Evolutionary conservation across 23 red algal genomes (phyloP).

Genomic region (Gracilariopsis chorda): DNA sequence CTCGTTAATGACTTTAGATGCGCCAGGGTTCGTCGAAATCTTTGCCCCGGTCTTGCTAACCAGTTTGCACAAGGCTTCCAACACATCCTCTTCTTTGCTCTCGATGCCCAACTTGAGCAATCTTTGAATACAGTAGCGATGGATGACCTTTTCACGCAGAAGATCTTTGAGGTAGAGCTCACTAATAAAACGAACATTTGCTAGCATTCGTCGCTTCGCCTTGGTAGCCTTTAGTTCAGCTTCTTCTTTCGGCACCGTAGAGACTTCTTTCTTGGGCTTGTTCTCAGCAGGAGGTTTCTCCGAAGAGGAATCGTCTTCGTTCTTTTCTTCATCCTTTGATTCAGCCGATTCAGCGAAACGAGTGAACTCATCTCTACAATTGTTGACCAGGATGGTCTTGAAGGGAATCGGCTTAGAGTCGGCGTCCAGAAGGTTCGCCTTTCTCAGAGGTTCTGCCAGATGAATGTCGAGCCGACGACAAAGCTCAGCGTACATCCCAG

Average conservation of each 20-base stretch:
- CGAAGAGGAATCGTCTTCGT: neutral
- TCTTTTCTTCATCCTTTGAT: conserved; percentile 24
- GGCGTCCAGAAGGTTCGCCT: conserved; percentile 32
- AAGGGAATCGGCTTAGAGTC: conserved; percentile 74
- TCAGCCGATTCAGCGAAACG: conserved; percentile 53
- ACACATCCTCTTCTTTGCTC: conserved; percentile 53
- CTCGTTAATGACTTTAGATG: conserved; percentile 30
- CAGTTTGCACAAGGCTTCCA: conserved; percentile 92
- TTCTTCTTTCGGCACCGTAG: neutral
- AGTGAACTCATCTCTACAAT: conserved; percentile 92
- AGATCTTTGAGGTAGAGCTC: conserved; percentile 91
- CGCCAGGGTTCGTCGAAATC: conserved; percentile 63
- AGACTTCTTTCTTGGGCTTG: conserved; percentile 10
- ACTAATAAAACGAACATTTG: conserved; percentile 96
- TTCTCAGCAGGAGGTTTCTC: neutral
- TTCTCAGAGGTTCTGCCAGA: conserved; percentile 6
- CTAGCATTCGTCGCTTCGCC: conserved; percentile 95
- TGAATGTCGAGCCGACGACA: conserved; percentile 70
- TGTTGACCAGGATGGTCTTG: conserved; percentile 77
- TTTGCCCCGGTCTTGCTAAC: conserved; percentile 88
- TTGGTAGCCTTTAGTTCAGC: conserved; percentile 15
- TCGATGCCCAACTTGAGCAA: conserved; percentile 54
- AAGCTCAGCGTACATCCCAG: conserved; percentile 96
- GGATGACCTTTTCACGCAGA: conserved; percentile 80
- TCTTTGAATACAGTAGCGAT: conserved; percentile 71